phyloP scores from a whole-genome alignment of 495 filamentous ascomycete species.

The Aspergillus haitiensis region DNA sequence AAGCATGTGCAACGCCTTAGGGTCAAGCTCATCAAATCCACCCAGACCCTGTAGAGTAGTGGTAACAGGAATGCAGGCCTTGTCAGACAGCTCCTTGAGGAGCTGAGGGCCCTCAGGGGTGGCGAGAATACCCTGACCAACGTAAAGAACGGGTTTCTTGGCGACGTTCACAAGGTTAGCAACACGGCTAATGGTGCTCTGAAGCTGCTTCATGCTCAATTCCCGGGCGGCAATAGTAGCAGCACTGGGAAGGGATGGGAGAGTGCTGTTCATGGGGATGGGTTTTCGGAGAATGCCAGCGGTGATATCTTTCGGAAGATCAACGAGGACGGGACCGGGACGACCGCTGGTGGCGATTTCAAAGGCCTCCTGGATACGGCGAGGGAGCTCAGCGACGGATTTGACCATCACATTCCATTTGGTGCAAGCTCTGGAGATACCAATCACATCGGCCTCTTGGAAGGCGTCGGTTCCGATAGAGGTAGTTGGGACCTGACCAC shows the following conservation, averaged over 20 bases:
- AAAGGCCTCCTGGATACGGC: slow-evolving; percentile 61
- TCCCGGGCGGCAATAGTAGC: slow-evolving; percentile 55
- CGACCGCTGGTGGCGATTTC: slow-evolving; percentile 60
- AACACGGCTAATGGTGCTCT: slow-evolving; percentile 50
- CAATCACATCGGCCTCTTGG: slow-evolving; percentile 64
- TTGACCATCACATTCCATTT: slow-evolving; percentile 68
- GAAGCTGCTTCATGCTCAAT: slow-evolving; percentile 47
- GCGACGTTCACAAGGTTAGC: slow-evolving; percentile 59
- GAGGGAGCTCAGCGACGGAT: slow-evolving; percentile 58
- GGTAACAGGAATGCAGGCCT: slow-evolving; percentile 60
- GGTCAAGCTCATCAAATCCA: slow-evolving; percentile 60
- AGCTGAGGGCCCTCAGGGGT: slow-evolving; percentile 51
- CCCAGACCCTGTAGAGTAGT: slow-evolving; percentile 67
- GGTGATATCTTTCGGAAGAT: slow-evolving; percentile 62
- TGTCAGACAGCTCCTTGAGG: slow-evolving; percentile 57
- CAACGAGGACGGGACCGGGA: slow-evolving; percentile 62
- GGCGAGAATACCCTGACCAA: slow-evolving; percentile 58
- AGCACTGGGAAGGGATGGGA: slow-evolving; percentile 56
- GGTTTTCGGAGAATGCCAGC: slow-evolving; percentile 51
- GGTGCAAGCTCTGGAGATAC: slow-evolving; percentile 61
- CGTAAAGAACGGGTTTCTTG: slow-evolving; percentile 61
- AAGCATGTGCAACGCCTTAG: slow-evolving; percentile 61
- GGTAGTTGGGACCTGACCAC: slow-evolving; percentile 57
- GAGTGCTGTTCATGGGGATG: slow-evolving; percentile 54
- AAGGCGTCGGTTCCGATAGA: slow-evolving; percentile 61